Evolutionary conservation across 345 rosid genomes (phyloP).

Genomic region (Kandelia obovata): DNA sequence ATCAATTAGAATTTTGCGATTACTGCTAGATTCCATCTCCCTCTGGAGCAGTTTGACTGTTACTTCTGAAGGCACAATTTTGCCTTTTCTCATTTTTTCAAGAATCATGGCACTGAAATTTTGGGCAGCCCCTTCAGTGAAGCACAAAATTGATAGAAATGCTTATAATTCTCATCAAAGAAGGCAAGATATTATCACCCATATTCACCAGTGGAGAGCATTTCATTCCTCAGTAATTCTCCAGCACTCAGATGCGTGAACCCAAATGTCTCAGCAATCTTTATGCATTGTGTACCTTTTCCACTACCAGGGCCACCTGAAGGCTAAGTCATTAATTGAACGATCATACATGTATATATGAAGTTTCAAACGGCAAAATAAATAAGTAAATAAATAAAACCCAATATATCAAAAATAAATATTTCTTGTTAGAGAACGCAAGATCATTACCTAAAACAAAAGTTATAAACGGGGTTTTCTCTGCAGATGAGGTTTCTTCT

Average conservation of each 20-base stretch:
- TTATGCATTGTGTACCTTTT: constrained; percentile 34
- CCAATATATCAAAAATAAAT: background rate
- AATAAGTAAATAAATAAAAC: background rate
- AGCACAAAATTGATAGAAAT: background rate
- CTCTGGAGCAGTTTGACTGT: constrained; percentile 27
- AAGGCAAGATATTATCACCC: constrained; percentile 11
- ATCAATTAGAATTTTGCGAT: constrained; percentile 26
- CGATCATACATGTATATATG: background rate
- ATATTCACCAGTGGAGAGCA: constrained; percentile 21
- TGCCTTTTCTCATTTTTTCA: constrained; percentile 25
- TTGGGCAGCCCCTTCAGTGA: background rate
- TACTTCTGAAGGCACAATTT: constrained; percentile 34
- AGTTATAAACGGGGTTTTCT: constrained; percentile 58
- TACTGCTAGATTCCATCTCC: constrained; percentile 25
- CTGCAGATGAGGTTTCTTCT: constrained; percentile 30
- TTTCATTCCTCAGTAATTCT: constrained; percentile 28
- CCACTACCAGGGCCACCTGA: constrained; percentile 39
- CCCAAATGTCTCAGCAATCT: constrained; percentile 29
- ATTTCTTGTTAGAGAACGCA: background rate
- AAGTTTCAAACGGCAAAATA: background rate
- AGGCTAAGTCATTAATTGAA: background rate
- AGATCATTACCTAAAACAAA: constrained; percentile 68
- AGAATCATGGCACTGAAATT: constrained; percentile 23
- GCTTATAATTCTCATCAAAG: background rate
- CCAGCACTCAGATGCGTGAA: constrained; percentile 32